Percentiles rank a stretch among this genome's conserved stretches.
Evolutionary conservation across 371 early-diverging fungal genomes (phyloP).

Genomic region (Mucor plumbeus): DNA sequence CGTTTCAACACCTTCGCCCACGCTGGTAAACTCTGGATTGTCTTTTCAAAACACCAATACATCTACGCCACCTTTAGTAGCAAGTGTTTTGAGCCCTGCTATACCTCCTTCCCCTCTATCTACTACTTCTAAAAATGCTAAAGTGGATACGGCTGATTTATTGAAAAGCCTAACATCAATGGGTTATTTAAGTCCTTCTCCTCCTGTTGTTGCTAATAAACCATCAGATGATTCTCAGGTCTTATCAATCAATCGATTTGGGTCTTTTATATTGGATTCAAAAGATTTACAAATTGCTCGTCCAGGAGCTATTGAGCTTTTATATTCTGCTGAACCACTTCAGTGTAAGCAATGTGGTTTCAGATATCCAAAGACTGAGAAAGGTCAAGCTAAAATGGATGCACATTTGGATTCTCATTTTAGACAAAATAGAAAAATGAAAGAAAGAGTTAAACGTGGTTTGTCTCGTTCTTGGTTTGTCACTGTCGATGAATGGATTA

Average conservation of each 20-base stretch:
- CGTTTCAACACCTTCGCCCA: slow-evolving; percentile 23
- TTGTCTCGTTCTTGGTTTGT: slow-evolving; percentile 89
- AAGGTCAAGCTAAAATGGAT: slow-evolving; percentile 77
- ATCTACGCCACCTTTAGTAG: slow-evolving; percentile 14
- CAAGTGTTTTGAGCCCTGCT: slow-evolving; percentile 7
- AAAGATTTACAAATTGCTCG: slow-evolving; percentile 56
- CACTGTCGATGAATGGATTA: slow-evolving; percentile 65
- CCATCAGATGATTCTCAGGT: neutral
- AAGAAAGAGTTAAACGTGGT: slow-evolving; percentile 77
- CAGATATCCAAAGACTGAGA: slow-evolving; percentile 73
- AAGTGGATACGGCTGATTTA: slow-evolving; percentile 37
- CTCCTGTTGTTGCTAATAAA: slow-evolving; percentile 10
- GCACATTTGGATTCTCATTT: slow-evolving; percentile 95
- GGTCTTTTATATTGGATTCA: slow-evolving; percentile 42
- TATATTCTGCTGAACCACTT: slow-evolving; percentile 78
- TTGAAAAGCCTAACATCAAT: slow-evolving; percentile 46
- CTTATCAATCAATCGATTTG: slow-evolving; percentile 15
- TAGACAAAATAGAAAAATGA: slow-evolving; percentile 84
- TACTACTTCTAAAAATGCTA: neutral
- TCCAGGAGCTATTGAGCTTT: slow-evolving; percentile 62
- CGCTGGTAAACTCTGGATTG: neutral
- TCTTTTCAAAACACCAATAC: neutral
- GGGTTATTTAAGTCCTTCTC: slow-evolving; percentile 35
- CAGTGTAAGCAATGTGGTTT: slow-evolving; percentile 94
- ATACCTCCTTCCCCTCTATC: neutral